A percentile compares a stretch with the other conserved stretches of the same genome.
phyloP scores from a whole-genome alignment of 1,139 yeast genomes.

The Spathaspora sp. region DNA sequence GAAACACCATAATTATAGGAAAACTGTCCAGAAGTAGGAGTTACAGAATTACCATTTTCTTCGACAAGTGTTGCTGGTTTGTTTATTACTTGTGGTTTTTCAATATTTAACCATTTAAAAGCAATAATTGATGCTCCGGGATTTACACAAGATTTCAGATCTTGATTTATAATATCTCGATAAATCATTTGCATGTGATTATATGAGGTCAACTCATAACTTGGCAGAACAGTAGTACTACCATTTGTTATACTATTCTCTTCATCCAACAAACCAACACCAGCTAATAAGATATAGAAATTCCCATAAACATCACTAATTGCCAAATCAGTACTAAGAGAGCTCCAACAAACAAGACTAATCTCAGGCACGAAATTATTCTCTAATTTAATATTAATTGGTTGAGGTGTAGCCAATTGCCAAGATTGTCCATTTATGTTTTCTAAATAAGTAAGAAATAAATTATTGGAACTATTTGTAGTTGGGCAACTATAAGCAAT shows the following conservation, averaged over 20 bases:
- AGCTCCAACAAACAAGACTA: constrained; percentile 46
- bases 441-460: constrained; percentile 60
- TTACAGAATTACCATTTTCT: neutral
- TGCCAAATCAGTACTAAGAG: constrained; percentile 54
- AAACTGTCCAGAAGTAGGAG: constrained; percentile 12
- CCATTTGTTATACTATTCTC: constrained; percentile 3
- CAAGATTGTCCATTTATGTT: constrained; percentile 64
- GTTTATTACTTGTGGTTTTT: constrained; percentile 57
- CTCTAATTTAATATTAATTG: constrained; percentile 39
- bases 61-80: constrained; percentile 45
- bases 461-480: constrained; percentile 24
- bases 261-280: constrained; percentile 34
- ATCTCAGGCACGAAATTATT: constrained; percentile 28
- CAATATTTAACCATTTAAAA: constrained; percentile 69
- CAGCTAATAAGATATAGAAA: constrained; percentile 48
- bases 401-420: constrained; percentile 60
- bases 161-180: constrained; percentile 30
- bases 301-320: constrained; percentile 50
- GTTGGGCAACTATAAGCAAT: constrained; percentile 51
- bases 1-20: constrained; percentile 54
- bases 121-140: constrained; percentile 39
- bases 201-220: constrained; percentile 47
- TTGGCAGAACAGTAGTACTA: constrained; percentile 17
- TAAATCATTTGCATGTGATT: constrained; percentile 49
- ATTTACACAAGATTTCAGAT: constrained; percentile 15